These are phyloP conservation scores for Colletotrichum limetticola DNA, from an alignment of 2,329 filamentous ascomycete species.

Conservation along the genomic window DNA sequence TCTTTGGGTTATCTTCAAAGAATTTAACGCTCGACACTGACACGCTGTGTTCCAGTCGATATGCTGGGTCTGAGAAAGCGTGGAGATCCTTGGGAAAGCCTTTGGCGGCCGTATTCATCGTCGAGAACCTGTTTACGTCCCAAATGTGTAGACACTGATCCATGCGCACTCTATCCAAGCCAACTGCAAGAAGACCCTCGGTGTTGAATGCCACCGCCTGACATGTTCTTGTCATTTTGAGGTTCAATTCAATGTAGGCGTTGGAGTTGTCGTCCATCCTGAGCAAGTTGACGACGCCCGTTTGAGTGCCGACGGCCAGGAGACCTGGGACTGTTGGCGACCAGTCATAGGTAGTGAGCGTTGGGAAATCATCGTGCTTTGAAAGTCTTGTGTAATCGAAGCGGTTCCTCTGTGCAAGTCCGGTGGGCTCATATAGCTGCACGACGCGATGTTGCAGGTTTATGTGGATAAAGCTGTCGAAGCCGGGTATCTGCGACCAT, in stretches of 20 bases:
- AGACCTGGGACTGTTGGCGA: slow-evolving; percentile 71
- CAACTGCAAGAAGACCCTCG: slow-evolving; percentile 78
- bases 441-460: slow-evolving; percentile 72
- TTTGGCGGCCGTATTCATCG: slow-evolving; percentile 55
- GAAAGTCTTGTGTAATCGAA: slow-evolving; percentile 69
- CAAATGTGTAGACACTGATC: slow-evolving; percentile 86
- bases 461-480: slow-evolving; percentile 72
- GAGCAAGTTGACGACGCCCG: slow-evolving; percentile 80
- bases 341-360: slow-evolving; percentile 75
- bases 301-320: slow-evolving; percentile 79
- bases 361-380: slow-evolving; percentile 71
- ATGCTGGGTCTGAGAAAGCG: slow-evolving; percentile 65
- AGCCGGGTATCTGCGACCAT: slow-evolving; percentile 70
- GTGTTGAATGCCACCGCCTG: slow-evolving; percentile 85
- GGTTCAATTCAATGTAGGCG: slow-evolving; percentile 71
- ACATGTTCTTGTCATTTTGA: slow-evolving; percentile 81
- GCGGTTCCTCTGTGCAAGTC: slow-evolving; percentile 63
- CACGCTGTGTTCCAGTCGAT: slow-evolving; percentile 72
- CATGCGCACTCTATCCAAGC: slow-evolving; percentile 82
- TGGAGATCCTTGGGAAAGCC: slow-evolving; percentile 63
- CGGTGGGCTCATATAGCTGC: slow-evolving; percentile 71
- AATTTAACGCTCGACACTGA: slow-evolving; percentile 87
- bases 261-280: slow-evolving; percentile 78
- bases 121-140: slow-evolving; percentile 74
- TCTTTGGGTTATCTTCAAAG: slow-evolving; percentile 80